Conservation (phyloP, 306 rosid species). For the Carpinus fangiana region DNA sequence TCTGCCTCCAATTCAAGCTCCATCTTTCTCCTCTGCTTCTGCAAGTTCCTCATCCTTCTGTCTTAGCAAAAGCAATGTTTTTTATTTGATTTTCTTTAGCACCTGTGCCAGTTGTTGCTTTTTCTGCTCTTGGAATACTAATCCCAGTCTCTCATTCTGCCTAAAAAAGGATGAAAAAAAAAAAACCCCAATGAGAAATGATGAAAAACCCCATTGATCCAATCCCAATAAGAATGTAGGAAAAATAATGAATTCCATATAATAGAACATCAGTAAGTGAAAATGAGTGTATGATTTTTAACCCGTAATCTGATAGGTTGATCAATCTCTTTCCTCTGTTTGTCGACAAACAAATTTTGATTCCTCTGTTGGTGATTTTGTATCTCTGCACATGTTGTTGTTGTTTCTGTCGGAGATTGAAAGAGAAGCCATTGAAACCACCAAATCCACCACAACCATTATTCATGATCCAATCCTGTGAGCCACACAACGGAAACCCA, state of each 20-base stretch:
- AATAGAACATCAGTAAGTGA: background rate
- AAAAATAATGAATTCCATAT: no score
- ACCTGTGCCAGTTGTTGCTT: constrained; percentile 45
- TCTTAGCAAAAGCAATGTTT: constrained; percentile 19
- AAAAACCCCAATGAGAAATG: background rate
- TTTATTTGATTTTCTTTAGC: constrained; percentile 41
- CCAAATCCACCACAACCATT: constrained; percentile 27
- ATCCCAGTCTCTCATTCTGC: constrained; percentile 62
- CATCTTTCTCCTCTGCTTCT: constrained; percentile 37
- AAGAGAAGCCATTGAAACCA: constrained; percentile 20
- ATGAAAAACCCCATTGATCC: background rate
- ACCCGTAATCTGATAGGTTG: constrained; percentile 60
- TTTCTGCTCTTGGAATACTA: constrained; percentile 46
- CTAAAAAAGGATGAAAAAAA: background rate
- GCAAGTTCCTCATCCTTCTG: constrained; percentile 60
- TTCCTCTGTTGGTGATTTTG: constrained; percentile 22
- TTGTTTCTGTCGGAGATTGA: constrained; percentile 34
- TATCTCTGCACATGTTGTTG: constrained; percentile 20
- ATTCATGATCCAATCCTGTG: constrained; percentile 31
- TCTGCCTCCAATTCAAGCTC: constrained; percentile 70
- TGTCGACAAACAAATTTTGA: constrained; percentile 13
- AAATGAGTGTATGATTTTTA: background rate
- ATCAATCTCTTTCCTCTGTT: constrained; percentile 53
- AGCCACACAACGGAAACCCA: constrained; percentile 41
- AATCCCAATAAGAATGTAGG: background rate